Evolutionary conservation across 148 eudicot species (phyloP).

Genomic region (Heliamphora exappendiculata): DNA sequence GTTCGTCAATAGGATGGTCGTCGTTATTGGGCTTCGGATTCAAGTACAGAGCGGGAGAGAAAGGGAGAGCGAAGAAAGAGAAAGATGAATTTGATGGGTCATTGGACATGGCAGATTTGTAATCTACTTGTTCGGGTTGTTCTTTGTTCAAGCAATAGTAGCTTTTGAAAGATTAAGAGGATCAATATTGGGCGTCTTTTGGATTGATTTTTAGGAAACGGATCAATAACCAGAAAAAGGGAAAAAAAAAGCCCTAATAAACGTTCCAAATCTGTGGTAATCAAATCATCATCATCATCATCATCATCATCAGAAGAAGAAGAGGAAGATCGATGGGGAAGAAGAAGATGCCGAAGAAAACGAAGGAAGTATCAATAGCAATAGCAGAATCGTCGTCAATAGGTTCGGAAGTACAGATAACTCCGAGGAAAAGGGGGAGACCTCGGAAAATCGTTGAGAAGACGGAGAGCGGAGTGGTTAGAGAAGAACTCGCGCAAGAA

Average conservation of each 20-base stretch:
- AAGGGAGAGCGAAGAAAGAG: background rate
- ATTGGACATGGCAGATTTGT: background rate
- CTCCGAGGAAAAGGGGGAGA: slow-evolving; percentile 44
- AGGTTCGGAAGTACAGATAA: slow-evolving; percentile 7
- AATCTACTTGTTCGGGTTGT: background rate
- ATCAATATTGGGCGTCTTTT: background rate
- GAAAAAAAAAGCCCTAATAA: no score
- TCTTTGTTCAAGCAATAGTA: no score
- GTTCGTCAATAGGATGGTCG: background rate
- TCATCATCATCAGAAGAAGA: no score
- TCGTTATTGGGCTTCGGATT: background rate
- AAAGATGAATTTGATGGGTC: background rate
- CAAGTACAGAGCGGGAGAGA: background rate
- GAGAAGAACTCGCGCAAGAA: slow-evolving; percentile 1
- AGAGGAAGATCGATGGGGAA: slow-evolving; percentile 24
- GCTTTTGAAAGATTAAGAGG: background rate
- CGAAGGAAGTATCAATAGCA: slow-evolving; percentile 29
- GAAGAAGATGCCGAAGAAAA: slow-evolving; percentile 30
- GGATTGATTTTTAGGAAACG: background rate
- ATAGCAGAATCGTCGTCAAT: slow-evolving; percentile 34
- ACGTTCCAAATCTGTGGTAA: no score
- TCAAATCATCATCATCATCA: no score
- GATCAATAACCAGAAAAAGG: background rate
- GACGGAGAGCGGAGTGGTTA: slow-evolving; percentile 9
- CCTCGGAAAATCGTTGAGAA: slow-evolving; percentile 33